Evolutionary conservation across 1,139 yeast genomes (phyloP).

Genomic region (Blastobotrys serpentis): DNA sequence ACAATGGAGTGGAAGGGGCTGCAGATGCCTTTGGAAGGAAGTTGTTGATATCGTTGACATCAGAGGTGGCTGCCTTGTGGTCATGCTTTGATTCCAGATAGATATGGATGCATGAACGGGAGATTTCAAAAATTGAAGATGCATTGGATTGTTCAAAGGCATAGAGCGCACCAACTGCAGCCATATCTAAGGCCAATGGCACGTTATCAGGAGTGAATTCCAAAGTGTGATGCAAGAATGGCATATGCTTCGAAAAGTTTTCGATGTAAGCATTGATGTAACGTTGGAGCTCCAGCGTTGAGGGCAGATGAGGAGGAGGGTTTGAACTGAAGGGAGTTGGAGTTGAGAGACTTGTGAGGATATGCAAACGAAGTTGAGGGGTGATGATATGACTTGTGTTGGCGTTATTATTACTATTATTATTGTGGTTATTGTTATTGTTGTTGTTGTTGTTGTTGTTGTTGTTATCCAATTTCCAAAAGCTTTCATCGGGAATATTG

Average conservation of each 20-base stretch:
- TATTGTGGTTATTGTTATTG: conserved; percentile 10
- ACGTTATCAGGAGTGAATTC: conserved; percentile 61
- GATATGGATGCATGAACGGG: conserved; percentile 74
- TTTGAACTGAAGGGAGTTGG: conserved; percentile 58
- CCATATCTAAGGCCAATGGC: conserved; percentile 77
- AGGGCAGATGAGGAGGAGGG: conserved; percentile 58
- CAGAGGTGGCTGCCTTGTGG: conserved; percentile 15
- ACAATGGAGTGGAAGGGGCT: conserved; percentile 60
- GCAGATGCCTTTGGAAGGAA: conserved; percentile 8
- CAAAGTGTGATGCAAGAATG: conserved; percentile 75
- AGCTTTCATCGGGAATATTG: conserved; percentile 10
- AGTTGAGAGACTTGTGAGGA: conserved; percentile 52
- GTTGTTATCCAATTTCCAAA: conserved; percentile 11
- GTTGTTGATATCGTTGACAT: conserved; percentile 4
- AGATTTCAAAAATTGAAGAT: conserved; percentile 69
- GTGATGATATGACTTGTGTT: conserved; percentile 43
- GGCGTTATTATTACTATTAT: conserved; percentile 4
- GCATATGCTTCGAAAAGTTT: conserved; percentile 77
- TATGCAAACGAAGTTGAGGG: conserved; percentile 71
- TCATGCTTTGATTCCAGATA: conserved; percentile 55
- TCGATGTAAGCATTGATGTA: conserved; percentile 68
- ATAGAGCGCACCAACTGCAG: conserved; percentile 86
- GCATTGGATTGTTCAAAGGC: conserved; percentile 80
- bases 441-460: conserved; percentile 6
- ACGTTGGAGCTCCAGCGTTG: conserved; percentile 67